A percentile compares a stretch with the other conserved stretches of the same genome.
phyloP scores from a whole-genome alignment of 2,329 filamentous ascomycete species.

The Botrytis cinerea region DNA sequence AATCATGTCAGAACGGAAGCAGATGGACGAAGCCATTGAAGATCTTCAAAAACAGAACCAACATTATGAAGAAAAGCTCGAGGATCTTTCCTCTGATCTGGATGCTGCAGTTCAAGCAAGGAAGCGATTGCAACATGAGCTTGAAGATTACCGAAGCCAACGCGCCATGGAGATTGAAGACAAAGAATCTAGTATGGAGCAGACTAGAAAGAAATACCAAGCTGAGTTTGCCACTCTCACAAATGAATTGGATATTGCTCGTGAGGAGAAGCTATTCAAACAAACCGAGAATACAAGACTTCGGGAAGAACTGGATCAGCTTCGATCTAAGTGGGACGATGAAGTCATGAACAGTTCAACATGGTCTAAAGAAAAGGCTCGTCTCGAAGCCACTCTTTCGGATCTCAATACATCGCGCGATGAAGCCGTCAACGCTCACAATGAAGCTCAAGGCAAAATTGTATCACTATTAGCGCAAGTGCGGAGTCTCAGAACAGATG shows the following conservation, averaged over 20 bases:
- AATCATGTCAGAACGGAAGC: conserved; percentile 88
- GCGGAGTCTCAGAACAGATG: conserved; percentile 74
- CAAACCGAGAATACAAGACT: conserved; percentile 84
- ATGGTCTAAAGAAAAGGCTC: conserved; percentile 96
- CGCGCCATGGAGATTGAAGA: conserved; percentile 96
- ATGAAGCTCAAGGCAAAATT: conserved; percentile 91
- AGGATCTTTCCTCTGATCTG: conserved; percentile 88
- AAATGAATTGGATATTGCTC: conserved; percentile 89
- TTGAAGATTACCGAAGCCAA: conserved; percentile 95
- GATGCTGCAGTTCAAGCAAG: conserved; percentile 84
- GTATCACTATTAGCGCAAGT: conserved; percentile 90
- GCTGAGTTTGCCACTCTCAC: conserved; percentile 85
- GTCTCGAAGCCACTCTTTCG: conserved; percentile 84
- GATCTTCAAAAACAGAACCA: conserved; percentile 89
- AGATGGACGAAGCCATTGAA: conserved; percentile 84
- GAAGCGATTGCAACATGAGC: conserved; percentile 92
- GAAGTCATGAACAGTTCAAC: conserved; percentile 97
- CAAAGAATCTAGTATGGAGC: conserved; percentile 93
- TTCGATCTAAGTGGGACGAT: conserved; percentile 96
- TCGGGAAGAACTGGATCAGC: conserved; percentile 92
- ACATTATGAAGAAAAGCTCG: conserved; percentile 84
- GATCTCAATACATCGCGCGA: conserved; percentile 90
- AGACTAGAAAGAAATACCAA: conserved; percentile 97
- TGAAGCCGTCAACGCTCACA: conserved; percentile 89
- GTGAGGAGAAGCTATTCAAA: conserved; percentile 83